Evolutionary conservation across 2,329 filamentous ascomycete genomes (phyloP).

Genomic region (Xylariaceae sp.): DNA sequence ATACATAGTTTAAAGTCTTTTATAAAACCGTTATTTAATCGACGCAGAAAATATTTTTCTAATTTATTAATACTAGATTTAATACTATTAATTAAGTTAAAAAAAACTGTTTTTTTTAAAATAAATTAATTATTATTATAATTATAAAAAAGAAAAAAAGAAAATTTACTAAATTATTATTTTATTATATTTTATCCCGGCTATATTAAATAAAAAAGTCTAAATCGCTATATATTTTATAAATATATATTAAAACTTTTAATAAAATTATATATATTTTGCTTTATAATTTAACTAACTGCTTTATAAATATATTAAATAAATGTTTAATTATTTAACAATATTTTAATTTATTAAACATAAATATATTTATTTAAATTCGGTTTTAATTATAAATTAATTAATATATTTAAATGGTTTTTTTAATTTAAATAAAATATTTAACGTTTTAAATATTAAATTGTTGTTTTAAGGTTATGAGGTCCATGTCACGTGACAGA

Average conservation of each 20-base stretch:
- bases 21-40: background rate
- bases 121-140: no score
- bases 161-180: background rate
- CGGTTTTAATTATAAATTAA: background rate
- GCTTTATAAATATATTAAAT: slow-evolving; percentile 5
- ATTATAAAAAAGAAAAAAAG: no score
- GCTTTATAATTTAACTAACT: background rate
- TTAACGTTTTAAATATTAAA: slow-evolving; percentile 1
- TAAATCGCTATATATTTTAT: background rate
- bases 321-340: slow-evolving; percentile 3
- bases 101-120: no score
- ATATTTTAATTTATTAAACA: background rate
- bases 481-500: no score
- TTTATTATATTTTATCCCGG: background rate
- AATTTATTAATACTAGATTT: no score
- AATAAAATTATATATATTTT: no score
- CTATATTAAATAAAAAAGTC: background rate
- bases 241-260: background rate
- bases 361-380: slow-evolving; percentile 6
- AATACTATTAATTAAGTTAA: no score
- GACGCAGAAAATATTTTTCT: background rate
- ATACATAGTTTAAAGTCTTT: background rate
- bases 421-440: background rate
- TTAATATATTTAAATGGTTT: background rate
- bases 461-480: no score